Percentiles rank a stretch among this genome's conserved stretches.
phyloP scores from a whole-genome alignment of 2,329 filamentous ascomycete species.

The Triangularia verruculosa region DNA sequence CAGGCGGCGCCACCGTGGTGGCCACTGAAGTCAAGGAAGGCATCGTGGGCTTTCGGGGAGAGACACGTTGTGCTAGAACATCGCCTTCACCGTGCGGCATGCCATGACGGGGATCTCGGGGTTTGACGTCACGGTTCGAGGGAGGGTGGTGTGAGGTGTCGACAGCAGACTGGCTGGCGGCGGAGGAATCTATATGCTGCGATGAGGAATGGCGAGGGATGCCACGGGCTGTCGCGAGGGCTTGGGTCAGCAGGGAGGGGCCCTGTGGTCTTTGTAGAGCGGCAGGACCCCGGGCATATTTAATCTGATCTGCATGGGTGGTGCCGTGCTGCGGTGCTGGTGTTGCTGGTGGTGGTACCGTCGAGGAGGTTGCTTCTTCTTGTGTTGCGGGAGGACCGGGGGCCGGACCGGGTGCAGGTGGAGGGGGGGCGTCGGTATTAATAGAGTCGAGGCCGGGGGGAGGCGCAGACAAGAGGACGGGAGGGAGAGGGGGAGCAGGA shows the following conservation, averaged over 20 bases:
- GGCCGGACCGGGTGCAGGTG: neutral
- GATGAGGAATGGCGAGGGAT: conserved; percentile 36
- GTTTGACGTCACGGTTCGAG: conserved; percentile 15
- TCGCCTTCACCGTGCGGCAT: conserved; percentile 36
- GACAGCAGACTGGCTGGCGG: conserved; percentile 19
- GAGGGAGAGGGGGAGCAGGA: conserved; percentile 3
- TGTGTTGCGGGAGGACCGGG: conserved; percentile 8
- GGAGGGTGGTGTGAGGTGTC: conserved; percentile 13
- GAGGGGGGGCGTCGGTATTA: conserved; percentile 5
- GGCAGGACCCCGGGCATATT: conserved; percentile 46
- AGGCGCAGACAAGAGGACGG: conserved; percentile 2
- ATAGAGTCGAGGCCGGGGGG: neutral
- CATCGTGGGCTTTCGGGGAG: conserved; percentile 31
- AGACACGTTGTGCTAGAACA: conserved; percentile 37
- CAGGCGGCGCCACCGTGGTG: conserved; percentile 19
- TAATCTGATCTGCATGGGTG: conserved; percentile 41
- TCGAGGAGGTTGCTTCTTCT: conserved; percentile 19
- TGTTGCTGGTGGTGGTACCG: conserved; percentile 22
- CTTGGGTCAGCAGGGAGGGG: conserved; percentile 56
- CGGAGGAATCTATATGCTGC: conserved; percentile 21
- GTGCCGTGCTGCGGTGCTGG: conserved; percentile 16
- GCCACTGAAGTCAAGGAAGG: conserved; percentile 24
- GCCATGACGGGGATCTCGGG: conserved; percentile 35
- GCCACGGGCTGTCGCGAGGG: conserved; percentile 57
- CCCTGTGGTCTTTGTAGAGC: conserved; percentile 45